These are phyloP conservation scores for Endocladia muricata DNA, from an alignment of 31 red algal species.

Conservation along the genomic window DNA sequence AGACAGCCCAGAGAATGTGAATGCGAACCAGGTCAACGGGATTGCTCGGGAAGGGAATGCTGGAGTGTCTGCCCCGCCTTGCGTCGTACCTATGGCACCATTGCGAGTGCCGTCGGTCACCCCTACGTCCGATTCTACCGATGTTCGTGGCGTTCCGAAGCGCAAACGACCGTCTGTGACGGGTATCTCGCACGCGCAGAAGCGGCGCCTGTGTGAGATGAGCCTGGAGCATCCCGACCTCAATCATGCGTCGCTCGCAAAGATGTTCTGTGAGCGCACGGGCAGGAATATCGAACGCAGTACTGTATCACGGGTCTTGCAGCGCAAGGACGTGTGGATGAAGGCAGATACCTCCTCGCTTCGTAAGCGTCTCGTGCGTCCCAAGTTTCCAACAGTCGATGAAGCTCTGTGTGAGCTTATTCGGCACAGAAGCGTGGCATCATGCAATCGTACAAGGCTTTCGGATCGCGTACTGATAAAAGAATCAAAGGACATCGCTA, in stretches of 20 bases:
- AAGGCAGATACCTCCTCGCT: neutral
- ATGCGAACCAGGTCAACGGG: too few species aligned
- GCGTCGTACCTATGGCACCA: too few species aligned
- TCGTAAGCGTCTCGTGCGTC: neutral
- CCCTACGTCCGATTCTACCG: too few species aligned
- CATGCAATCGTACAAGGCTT: conserved; percentile 2
- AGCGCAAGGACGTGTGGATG: conserved; percentile 14
- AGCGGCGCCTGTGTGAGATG: conserved; percentile 26
- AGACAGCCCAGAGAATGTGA: too few species aligned
- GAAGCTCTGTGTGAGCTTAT: conserved; percentile 20
- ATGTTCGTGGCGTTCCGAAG: too few species aligned
- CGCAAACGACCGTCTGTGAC: neutral
- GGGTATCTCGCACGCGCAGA: conserved; percentile 22
- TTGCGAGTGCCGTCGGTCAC: too few species aligned
- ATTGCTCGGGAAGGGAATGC: too few species aligned
- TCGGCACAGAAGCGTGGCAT: conserved; percentile 1
- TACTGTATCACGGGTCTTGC: conserved; percentile 24
- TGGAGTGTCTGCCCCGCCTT: too few species aligned
- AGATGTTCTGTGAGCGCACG: neutral
- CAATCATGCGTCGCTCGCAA: conserved; percentile 6
- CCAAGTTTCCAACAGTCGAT: conserved; percentile 16
- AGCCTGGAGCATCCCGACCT: conserved; percentile 1
- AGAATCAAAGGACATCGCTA: conserved; percentile 1
- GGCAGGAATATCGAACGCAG: conserved; percentile 17
- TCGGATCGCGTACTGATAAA: conserved; percentile 10